Base-by-base conservation (phyloP, 805 yeast genomes). In the Starmera quercuum region DNA sequence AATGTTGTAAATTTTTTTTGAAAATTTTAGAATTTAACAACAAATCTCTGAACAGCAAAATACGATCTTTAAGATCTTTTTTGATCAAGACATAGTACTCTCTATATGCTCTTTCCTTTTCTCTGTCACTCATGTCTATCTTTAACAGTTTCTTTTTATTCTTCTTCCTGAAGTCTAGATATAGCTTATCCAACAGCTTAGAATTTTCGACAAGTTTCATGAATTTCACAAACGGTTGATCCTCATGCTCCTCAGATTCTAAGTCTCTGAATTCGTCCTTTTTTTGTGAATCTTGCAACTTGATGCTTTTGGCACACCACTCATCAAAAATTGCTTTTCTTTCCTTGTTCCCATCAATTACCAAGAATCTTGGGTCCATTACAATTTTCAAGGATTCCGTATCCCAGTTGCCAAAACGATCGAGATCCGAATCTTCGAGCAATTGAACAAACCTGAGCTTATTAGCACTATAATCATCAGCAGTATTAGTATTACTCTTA, bases 381-480 rank as follows among this genome's bases (percentile, higher is more conserved):
- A 61, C 53, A 1, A 75, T 41, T 32, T 58, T 59, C 10, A 48
- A 42, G 9, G 65, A 52, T 46, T 72, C 76, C 1, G 51, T 39
- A 6, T 64, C 65, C 80, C 79, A 76, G 0, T 67, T 44, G 2
- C 66, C 56, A 36, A 48, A 68, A 1, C 76, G 73, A 42, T 73
- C 63, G 9, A 69, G 38, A 0, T 49, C 19, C 16, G 45, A 29
- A 8, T 46, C 54, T 4, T 49, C 47, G 8, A 75, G 52, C 25
- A 75, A 42, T 7, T 47, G 38, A 6, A 47, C 35, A 40, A 73
- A 73, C 4, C 22, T 32, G 0, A 29, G 21, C 20, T 31, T 26
- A 29, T 20, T 29, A 2, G 28, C 33, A 6, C 30, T 42, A 6
- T 37, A 53, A 3, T 46, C 50, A 11, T 44, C 51, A 7, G 29